These are phyloP conservation scores for Fusarium xylarioides DNA, from an alignment of 2,329 filamentous ascomycete species.

Conservation along the genomic window DNA sequence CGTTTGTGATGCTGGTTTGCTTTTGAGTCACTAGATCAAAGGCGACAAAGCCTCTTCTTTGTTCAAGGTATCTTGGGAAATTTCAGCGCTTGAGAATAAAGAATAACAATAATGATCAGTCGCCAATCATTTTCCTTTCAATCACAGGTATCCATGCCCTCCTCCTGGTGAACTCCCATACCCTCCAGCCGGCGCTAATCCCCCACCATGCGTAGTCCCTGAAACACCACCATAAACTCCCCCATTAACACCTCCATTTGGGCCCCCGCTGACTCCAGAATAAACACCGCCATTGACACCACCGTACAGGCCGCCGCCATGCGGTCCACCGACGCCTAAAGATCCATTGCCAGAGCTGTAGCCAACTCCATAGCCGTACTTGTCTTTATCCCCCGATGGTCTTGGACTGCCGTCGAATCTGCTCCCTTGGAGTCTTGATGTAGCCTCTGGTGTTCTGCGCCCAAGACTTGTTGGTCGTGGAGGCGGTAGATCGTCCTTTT, in stretches of 20 bases:
- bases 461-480: constrained; percentile 11
- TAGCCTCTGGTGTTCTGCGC: constrained; percentile 23
- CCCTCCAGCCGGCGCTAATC: constrained; percentile 12
- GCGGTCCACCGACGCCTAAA: constrained; percentile 4
- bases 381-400: not conserved
- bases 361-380: not conserved
- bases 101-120: too few relatives aligned
- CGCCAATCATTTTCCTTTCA: too few relatives aligned
- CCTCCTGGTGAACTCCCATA: constrained; percentile 24
- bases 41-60: not conserved
- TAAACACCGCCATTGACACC: constrained; percentile 29
- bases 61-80: not conserved
- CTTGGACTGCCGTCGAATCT: constrained; percentile 22
- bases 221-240: constrained; percentile 32
- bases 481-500: constrained; percentile 7
- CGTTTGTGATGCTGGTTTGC: not conserved
- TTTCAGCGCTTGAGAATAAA: not conserved
- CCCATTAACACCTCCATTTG: constrained; percentile 14
- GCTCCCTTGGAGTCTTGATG: constrained; percentile 18
- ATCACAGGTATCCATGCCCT: constrained; percentile 11
- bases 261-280: constrained; percentile 10
- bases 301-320: constrained; percentile 15
- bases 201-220: constrained; percentile 15
- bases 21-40: not conserved
- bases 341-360: constrained; percentile 16